These are phyloP conservation scores for Hylodesmum podocarpum DNA, from an alignment of 306 rosid genomes.

Conservation along the genomic window DNA sequence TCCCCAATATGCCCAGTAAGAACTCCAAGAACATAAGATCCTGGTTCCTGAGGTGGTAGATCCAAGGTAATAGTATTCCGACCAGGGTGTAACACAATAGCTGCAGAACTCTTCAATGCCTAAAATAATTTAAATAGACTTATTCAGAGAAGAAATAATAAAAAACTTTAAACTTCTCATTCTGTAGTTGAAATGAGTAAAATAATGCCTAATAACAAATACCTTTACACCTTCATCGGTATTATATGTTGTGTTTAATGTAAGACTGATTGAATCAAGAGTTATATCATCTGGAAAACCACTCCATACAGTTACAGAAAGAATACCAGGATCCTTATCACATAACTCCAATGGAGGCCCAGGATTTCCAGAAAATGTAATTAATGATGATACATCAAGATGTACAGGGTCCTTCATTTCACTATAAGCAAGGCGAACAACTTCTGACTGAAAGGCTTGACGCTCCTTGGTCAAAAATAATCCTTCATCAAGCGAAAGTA, in stretches of 20 bases:
- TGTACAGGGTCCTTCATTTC: constrained; percentile 98
- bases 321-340: constrained; percentile 87
- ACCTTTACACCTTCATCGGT: constrained; percentile 98
- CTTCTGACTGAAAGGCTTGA: constrained; percentile 86
- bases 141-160: constrained; percentile 20
- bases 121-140: constrained; percentile 41
- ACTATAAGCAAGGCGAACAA: constrained; percentile 83
- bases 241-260: constrained; percentile 77
- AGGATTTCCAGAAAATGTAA: constrained; percentile 92
- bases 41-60: constrained; percentile 96
- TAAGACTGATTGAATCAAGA: constrained; percentile 88
- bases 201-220: constrained; percentile 28
- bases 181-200: constrained; percentile 25
- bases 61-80: constrained; percentile 84
- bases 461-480: constrained; percentile 88
- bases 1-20: constrained; percentile 94
- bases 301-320: constrained; percentile 88
- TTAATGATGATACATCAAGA: constrained; percentile 88
- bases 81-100: constrained; percentile 84
- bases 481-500: constrained; percentile 90
- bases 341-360: constrained; percentile 96
- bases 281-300: constrained; percentile 98
- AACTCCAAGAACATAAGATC: constrained; percentile 97
- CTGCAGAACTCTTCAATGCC: constrained; percentile 78
- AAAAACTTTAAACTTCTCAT: constrained; percentile 18